Percentiles rank a stretch among this genome's conserved stretches.
These are phyloP conservation scores for Cladosporium sp. DNA, from an alignment of 2,329 filamentous ascomycete genomes.

Conservation along the genomic window DNA sequence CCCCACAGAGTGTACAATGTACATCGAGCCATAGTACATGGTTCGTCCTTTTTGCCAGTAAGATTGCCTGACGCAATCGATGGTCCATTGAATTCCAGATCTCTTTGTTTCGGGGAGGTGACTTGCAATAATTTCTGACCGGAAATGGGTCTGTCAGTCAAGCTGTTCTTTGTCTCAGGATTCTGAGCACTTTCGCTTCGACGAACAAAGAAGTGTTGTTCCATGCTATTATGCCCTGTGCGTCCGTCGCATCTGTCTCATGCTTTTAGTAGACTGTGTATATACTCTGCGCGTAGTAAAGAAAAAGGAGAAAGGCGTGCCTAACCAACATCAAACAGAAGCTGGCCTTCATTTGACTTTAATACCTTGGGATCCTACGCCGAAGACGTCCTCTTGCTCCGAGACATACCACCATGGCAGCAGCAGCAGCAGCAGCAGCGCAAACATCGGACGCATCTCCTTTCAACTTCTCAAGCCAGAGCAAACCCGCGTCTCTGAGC, in stretches of 20 bases:
- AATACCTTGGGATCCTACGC: too few relatives aligned
- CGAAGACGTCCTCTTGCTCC: too few relatives aligned
- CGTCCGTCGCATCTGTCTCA: too few relatives aligned
- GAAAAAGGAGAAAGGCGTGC: not conserved
- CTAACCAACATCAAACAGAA: not conserved
- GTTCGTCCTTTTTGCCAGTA: too few relatives aligned
- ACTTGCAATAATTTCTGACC: not conserved
- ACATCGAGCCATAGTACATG: too few relatives aligned
- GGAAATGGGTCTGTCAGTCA: not conserved
- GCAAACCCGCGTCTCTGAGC: conserved; percentile 1
- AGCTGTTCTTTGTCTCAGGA: not conserved
- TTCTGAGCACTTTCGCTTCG: conserved; percentile 3
- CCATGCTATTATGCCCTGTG: too few relatives aligned
- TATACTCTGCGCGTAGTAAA: too few relatives aligned
- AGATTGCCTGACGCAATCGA: too few relatives aligned
- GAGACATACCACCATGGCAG: not conserved
- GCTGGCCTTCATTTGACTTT: conserved; percentile 11
- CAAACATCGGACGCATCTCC: conserved; percentile 8
- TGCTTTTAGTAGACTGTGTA: too few relatives aligned
- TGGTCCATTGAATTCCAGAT: too few relatives aligned
- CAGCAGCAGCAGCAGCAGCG: not conserved
- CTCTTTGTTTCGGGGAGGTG: not conserved
- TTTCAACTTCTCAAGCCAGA: conserved; percentile 5
- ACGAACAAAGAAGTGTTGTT: not conserved
- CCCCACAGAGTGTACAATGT: too few relatives aligned